Conservation (phyloP, 441 rosid species). For the Jatropha multifida region DNA sequence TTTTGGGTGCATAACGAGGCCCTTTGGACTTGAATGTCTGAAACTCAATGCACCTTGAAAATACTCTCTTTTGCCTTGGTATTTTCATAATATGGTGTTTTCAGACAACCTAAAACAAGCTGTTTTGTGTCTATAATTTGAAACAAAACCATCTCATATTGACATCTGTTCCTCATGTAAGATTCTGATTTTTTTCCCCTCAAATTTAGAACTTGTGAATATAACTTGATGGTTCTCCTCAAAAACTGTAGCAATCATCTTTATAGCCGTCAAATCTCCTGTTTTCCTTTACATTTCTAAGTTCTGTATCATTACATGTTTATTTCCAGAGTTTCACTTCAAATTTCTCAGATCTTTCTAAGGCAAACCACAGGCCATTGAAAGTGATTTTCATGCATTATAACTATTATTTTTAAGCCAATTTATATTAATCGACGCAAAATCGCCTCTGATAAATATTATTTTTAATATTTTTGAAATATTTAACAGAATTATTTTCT, state of each 20-base stretch:
- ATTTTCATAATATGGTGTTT: conserved; percentile 4
- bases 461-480: too few species aligned
- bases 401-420: too few species aligned
- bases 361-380: too few species aligned
- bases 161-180: background rate
- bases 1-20: background rate
- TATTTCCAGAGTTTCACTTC: background rate
- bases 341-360: background rate
- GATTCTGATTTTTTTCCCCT: background rate
- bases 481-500: too few species aligned
- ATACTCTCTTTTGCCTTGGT: background rate
- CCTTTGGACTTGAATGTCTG: background rate
- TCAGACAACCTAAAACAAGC: conserved; percentile 21
- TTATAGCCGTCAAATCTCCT: too few species aligned
- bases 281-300: background rate
- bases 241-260: background rate
- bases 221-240: background rate
- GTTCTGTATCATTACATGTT: background rate
- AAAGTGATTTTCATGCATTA: too few species aligned
- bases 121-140: conserved; percentile 3
- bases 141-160: background rate
- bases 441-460: too few species aligned
- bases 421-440: too few species aligned
- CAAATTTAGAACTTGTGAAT: background rate
- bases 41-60: background rate